A percentile compares a stretch with the other conserved stretches of the same genome.
Conservation (phyloP, 371 early-diverging fungal species). For the Syncephalastrum contaminatum region DNA sequence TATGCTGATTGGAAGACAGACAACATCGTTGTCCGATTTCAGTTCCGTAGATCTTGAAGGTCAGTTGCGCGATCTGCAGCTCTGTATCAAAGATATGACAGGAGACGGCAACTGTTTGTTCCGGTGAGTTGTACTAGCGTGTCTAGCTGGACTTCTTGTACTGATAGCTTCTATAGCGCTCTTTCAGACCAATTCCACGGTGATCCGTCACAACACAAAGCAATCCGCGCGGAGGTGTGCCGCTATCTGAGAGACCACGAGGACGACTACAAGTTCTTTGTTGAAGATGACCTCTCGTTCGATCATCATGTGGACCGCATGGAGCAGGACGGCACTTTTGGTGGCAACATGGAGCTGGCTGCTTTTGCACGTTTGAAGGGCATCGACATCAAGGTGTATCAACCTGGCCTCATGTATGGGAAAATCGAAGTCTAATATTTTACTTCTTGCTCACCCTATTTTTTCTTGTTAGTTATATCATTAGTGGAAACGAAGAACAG, state of each 20-base stretch:
- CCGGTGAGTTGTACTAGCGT: slow-evolving; percentile 32
- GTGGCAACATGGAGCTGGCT: slow-evolving; percentile 84
- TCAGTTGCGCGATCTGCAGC: slow-evolving; percentile 40
- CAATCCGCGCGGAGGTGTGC: slow-evolving; percentile 62
- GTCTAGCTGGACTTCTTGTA: background rate
- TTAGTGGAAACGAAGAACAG: slow-evolving; percentile 51
- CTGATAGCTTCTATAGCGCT: slow-evolving; percentile 48
- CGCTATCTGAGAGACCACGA: slow-evolving; percentile 61
- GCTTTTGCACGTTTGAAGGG: slow-evolving; percentile 70
- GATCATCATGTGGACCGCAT: slow-evolving; percentile 69
- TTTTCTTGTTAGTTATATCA: slow-evolving; percentile 52
- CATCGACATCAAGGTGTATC: slow-evolving; percentile 80
- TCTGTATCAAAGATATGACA: slow-evolving; percentile 69
- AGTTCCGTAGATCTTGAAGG: slow-evolving; percentile 16
- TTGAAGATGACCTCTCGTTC: slow-evolving; percentile 67
- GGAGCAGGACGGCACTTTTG: slow-evolving; percentile 73
- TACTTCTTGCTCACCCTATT: background rate
- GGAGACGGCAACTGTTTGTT: slow-evolving; percentile 91
- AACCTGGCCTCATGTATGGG: slow-evolving; percentile 65
- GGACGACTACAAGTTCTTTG: slow-evolving; percentile 71
- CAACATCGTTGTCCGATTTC: too few species aligned
- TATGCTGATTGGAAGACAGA: too few species aligned
- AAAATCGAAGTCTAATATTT: background rate
- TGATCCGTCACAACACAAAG: slow-evolving; percentile 52
- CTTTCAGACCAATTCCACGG: slow-evolving; percentile 77